Conservation (phyloP, 805 yeast genomes). For the Sungouiella thailandica region DNA sequence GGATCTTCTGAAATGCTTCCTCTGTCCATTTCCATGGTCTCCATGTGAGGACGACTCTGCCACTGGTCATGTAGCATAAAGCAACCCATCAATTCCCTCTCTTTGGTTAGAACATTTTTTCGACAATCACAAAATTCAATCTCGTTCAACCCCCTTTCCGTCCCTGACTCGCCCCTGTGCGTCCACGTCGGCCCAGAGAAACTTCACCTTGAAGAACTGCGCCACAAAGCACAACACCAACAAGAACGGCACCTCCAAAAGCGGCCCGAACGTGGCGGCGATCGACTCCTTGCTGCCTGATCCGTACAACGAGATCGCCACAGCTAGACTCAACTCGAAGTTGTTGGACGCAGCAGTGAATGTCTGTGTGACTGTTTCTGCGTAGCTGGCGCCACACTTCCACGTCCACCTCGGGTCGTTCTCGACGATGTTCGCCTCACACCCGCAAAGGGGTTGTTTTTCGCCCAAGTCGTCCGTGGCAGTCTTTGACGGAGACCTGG, state of each 20-base stretch:
- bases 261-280: slow-evolving; percentile 58
- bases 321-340: slow-evolving; percentile 52
- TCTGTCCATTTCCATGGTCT: too few relatives aligned
- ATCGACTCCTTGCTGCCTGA: slow-evolving; percentile 47
- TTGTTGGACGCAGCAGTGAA: slow-evolving; percentile 57
- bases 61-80: too few relatives aligned
- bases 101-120: too few relatives aligned
- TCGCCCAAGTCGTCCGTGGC: slow-evolving; percentile 6
- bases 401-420: not conserved
- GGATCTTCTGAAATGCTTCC: too few relatives aligned
- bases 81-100: too few relatives aligned
- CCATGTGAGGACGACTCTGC: too few relatives aligned
- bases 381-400: slow-evolving; percentile 36
- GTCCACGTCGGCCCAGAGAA: slow-evolving; percentile 22
- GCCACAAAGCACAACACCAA: slow-evolving; percentile 34
- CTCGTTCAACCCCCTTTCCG: too few relatives aligned
- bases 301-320: slow-evolving; percentile 50
- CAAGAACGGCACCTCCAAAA: slow-evolving; percentile 54
- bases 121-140: too few relatives aligned
- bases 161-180: not conserved
- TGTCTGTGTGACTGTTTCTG: slow-evolving; percentile 43
- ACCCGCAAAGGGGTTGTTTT: slow-evolving; percentile 29
- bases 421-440: slow-evolving; percentile 26
- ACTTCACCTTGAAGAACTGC: slow-evolving; percentile 23
- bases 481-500: slow-evolving; percentile 6